Evolutionary conservation across 257 asterid species (phyloP).

Genomic region (Solanum paucissectum): DNA sequence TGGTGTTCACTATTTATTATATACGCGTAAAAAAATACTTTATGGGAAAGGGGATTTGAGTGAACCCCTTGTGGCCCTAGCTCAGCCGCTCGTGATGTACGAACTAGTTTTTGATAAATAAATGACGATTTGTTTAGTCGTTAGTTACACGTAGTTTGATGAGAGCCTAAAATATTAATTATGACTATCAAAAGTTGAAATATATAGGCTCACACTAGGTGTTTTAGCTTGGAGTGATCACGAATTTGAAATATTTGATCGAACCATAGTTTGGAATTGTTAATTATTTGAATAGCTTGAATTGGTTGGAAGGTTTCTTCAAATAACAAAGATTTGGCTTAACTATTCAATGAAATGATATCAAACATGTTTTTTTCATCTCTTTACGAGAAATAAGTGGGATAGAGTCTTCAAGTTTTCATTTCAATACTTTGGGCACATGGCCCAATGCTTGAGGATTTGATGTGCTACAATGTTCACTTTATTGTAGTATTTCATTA

Average conservation of each 20-base stretch:
- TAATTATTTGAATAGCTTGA: background rate
- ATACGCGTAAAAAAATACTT: too few relatives aligned
- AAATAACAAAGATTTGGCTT: background rate
- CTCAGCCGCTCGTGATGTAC: rapidly evolving
- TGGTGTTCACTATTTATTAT: background rate
- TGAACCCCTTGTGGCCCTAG: background rate
- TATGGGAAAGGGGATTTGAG: background rate
- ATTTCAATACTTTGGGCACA: background rate
- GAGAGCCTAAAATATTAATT: background rate
- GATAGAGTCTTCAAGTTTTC: background rate
- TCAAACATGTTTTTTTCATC: background rate
- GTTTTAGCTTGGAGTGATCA: background rate
- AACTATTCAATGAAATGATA: background rate
- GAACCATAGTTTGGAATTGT: background rate
- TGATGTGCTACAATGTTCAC: background rate
- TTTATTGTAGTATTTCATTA: too few relatives aligned
- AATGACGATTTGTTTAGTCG: too few relatives aligned
- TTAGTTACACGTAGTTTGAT: background rate
- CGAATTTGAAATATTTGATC: background rate
- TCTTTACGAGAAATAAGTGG: background rate
- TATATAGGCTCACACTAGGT: background rate
- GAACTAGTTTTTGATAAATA: background rate
- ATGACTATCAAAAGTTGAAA: background rate
- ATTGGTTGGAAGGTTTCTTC: too few relatives aligned
- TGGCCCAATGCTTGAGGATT: background rate